These are phyloP conservation scores for Globisporangium spinosum DNA, from an alignment of 352 stramenopile genomes.

Conservation along the genomic window DNA sequence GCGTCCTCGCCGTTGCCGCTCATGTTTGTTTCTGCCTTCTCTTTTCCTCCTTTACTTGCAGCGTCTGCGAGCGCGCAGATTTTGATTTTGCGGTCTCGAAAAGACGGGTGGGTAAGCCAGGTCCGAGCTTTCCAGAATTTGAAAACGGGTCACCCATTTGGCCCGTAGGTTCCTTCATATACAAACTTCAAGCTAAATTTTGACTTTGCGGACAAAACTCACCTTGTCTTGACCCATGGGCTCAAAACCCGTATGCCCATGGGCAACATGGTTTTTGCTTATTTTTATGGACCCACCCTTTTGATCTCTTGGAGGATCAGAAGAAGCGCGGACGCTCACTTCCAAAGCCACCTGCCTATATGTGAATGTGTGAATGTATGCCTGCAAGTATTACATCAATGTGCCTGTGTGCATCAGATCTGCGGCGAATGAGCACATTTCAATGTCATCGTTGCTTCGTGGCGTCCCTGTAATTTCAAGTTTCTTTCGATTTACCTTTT, in stretches of 20 bases:
- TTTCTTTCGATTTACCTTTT: background rate
- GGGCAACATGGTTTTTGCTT: background rate
- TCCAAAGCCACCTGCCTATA: background rate
- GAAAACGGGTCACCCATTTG: background rate
- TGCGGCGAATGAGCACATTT: background rate
- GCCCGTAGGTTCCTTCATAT: background rate
- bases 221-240: background rate
- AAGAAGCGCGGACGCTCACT: background rate
- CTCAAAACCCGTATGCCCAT: background rate
- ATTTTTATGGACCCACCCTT: background rate
- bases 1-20: constrained; percentile 9
- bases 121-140: background rate
- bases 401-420: too few relatives aligned
- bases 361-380: background rate
- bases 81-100: constrained; percentile 8
- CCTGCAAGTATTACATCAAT: background rate
- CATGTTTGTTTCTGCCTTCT: constrained; percentile 8
- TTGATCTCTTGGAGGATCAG: background rate
- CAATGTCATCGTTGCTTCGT: background rate
- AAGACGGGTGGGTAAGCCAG: background rate
- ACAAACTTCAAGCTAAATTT: background rate
- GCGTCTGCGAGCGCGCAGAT: too few relatives aligned
- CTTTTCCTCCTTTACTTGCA: background rate
- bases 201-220: background rate
- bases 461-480: background rate